Evolutionary conservation across 805 yeast species (phyloP).

Genomic region (Metschnikowia colocasiae): DNA sequence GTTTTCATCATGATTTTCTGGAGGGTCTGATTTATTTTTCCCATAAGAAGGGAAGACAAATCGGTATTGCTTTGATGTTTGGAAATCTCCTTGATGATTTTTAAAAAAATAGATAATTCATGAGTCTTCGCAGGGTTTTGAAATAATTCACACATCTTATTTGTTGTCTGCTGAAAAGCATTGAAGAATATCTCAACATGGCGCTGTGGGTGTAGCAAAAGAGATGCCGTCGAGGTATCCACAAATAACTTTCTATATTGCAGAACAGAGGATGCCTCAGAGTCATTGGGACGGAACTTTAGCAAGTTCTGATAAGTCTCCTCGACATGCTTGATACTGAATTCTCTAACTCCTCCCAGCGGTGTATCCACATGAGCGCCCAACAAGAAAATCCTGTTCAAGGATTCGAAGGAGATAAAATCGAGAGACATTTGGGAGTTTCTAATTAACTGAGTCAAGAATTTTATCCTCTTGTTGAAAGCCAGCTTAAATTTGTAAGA

Average conservation of each 20-base stretch:
- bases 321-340: constrained; percentile 31
- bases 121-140: not conserved
- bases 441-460: constrained; percentile 25
- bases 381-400: constrained; percentile 34
- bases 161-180: constrained; percentile 19
- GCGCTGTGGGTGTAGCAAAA: constrained; percentile 31
- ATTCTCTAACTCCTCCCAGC: constrained; percentile 22
- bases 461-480: constrained; percentile 37
- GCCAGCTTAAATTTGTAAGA: constrained; percentile 31
- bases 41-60: constrained; percentile 25
- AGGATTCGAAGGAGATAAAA: constrained; percentile 33
- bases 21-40: constrained; percentile 22
- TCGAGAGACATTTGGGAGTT: constrained; percentile 27
- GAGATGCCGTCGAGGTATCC: constrained; percentile 34
- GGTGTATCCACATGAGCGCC: constrained; percentile 29
- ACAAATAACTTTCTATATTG: constrained; percentile 6
- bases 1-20: constrained; percentile 13
- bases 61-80: constrained; percentile 21
- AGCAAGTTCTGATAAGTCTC: constrained; percentile 26
- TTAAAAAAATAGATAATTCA: constrained; percentile 22
- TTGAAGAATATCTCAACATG: constrained; percentile 25
- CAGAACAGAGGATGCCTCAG: constrained; percentile 4
- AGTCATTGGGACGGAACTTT: constrained; percentile 12
- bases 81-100: constrained; percentile 30
- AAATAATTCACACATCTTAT: not conserved